Evolutionary conservation across 495 filamentous ascomycete species (phyloP), one percentile per base, ranked within the genome.

Genomic region (Bathelium albidoporum): DNA sequence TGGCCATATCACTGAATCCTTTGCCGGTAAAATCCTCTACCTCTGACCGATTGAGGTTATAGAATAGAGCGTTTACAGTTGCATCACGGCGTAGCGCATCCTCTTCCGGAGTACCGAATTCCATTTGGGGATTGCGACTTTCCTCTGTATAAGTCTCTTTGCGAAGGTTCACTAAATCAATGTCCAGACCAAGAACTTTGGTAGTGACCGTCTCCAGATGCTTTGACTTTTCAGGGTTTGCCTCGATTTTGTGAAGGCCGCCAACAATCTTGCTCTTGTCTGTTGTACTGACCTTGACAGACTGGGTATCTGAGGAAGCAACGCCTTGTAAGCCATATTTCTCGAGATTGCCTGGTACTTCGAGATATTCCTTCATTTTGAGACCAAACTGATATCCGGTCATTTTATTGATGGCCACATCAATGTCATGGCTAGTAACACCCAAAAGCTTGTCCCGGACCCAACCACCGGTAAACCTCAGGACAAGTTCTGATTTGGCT

Each of bases 391-490:
- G 80, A 68, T 87, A 87, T 49, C 94, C 94, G 0, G 92, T 97
- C 91, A 97, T 94, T 59, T 81, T 87, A 77, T 93, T 94, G 77
- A 99, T 95, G 31, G 88, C 90, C 41, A 93, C 88, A 71, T 99
- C 94, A 66, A 99, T 96, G 68, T 99, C 94, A 72, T 95, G 83
- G 71, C 90, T 94, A 32, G 76, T 78, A 29, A 86, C 76, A 10
- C 87, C 89, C 1, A 99, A 81, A 10, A 99, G 81, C 79, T 96
- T 97, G 79, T 99, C 94, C 43, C 94, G 86, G 31, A 99, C 95
- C 94, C 94, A 99, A n/a, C 94, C 94, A 44, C 94, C 94, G 14
- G 95, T 92, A 75, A 93, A 97, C 14, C 94, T 88, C 20, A 99
- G 79, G 2, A 85, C 77, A 28, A 75, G 52, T 32, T 71, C 70